Evolutionary conservation across 805 yeast genomes (phyloP).

Genomic region (Lipomyces orientalis): DNA sequence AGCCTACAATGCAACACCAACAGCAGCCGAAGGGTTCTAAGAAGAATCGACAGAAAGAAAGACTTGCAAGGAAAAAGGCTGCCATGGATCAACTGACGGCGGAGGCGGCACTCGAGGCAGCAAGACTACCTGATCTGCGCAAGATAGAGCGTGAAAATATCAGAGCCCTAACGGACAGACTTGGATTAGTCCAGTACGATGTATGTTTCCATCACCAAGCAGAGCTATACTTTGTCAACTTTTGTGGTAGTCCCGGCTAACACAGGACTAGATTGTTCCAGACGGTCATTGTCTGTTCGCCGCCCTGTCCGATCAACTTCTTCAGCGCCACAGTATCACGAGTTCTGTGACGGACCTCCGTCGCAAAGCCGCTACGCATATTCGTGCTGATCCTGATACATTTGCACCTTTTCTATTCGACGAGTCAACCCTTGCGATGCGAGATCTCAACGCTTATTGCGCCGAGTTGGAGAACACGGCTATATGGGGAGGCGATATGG

Average conservation of each 20-base stretch:
- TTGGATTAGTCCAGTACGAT: conserved; percentile 29
- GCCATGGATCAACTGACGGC: conserved; percentile 64
- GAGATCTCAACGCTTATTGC: conserved; percentile 72
- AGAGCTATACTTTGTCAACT: no score
- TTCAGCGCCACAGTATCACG: conserved; percentile 54
- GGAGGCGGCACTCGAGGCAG: conserved; percentile 77
- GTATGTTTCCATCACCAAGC: conserved; percentile 11
- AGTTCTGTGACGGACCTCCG: conserved; percentile 62
- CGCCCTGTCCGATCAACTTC: conserved; percentile 79
- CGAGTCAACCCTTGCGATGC: conserved; percentile 68
- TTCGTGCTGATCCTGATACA: conserved; percentile 66
- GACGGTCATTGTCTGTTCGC: conserved; percentile 96
- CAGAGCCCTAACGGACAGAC: conserved; percentile 43
- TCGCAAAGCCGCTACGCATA: conserved; percentile 66
- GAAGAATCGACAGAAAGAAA: conserved; percentile 84
- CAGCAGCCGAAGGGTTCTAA: conserved; percentile 7
- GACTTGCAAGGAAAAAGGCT: conserved; percentile 76
- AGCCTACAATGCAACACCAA: conserved; percentile 4
- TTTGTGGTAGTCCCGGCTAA: not conserved
- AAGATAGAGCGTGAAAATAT: conserved; percentile 74
- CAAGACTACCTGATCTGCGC: conserved; percentile 65
- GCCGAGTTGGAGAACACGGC: conserved; percentile 73
- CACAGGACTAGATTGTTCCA: conserved; percentile 52
- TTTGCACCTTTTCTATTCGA: conserved; percentile 84
- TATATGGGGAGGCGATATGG: conserved; percentile 97